Evolutionary conservation across 768 basidiomycete species (phyloP).

Genomic region (Termitomyces sp.): DNA sequence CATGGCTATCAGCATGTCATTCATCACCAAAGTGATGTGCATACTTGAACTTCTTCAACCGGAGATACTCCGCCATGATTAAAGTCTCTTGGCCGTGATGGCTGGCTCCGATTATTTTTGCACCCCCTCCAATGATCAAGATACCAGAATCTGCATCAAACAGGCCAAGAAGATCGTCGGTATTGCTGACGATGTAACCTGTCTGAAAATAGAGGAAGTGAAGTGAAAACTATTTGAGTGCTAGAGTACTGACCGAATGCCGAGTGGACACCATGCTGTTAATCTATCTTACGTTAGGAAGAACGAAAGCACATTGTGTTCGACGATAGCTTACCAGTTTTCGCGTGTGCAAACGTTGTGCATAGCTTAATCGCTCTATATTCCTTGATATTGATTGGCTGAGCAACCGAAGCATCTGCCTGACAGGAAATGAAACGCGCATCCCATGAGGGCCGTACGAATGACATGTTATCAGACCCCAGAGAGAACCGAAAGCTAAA

Average conservation of each 20-base stretch:
- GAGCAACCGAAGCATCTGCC: slow-evolving; percentile 77
- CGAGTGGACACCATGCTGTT: slow-evolving; percentile 64
- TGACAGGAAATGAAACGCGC: slow-evolving; percentile 81
- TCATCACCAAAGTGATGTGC: background rate
- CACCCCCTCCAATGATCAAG: slow-evolving; percentile 67
- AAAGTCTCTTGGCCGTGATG: slow-evolving; percentile 75
- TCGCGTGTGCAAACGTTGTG: slow-evolving; percentile 67
- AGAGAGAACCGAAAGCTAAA: slow-evolving; percentile 72
- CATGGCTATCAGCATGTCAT: background rate
- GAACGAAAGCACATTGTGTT: background rate
- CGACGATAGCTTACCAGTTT: slow-evolving; percentile 50
- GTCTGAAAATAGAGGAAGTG: slow-evolving; percentile 27
- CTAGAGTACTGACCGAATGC: slow-evolving; percentile 50
- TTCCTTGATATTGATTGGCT: slow-evolving; percentile 79
- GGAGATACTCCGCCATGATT: slow-evolving; percentile 76
- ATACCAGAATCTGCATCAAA: slow-evolving; percentile 81
- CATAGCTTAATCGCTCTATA: slow-evolving; percentile 76
- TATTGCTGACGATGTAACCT: slow-evolving; percentile 77
- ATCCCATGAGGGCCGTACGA: slow-evolving; percentile 76
- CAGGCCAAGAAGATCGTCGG: slow-evolving; percentile 71
- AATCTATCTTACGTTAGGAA: slow-evolving; percentile 40
- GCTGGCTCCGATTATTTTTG: slow-evolving; percentile 67
- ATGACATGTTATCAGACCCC: slow-evolving; percentile 80
- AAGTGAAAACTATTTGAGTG: too few species aligned
- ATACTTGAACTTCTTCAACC: slow-evolving; percentile 65